phyloP scores from a whole-genome alignment of 1,284 basidiomycete species.

The Irpex sp. region DNA sequence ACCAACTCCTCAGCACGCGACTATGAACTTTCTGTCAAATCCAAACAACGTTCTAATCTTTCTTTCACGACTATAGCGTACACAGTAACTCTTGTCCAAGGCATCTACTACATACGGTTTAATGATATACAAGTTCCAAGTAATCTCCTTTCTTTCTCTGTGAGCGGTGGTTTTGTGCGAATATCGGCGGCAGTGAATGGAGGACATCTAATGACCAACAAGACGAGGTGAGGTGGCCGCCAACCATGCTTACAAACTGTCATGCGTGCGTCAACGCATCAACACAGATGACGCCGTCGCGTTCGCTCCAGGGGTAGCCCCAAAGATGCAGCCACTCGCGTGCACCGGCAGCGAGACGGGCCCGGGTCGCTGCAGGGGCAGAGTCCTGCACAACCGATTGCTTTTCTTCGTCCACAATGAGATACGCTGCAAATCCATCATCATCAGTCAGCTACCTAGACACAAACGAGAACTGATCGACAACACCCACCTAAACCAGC shows the following conservation, averaged over 20 bases:
- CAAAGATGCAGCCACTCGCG: slow-evolving; percentile 88
- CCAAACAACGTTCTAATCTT: not conserved
- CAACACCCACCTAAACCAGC: slow-evolving; percentile 67
- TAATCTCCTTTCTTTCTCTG: not conserved
- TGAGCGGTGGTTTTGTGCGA: not conserved
- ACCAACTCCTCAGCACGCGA: not conserved
- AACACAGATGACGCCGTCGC: slow-evolving; percentile 84
- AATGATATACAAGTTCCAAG: slow-evolving; percentile 2
- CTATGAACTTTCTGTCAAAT: not conserved
- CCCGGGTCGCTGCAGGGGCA: slow-evolving; percentile 74
- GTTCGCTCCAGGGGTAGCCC: slow-evolving; percentile 95
- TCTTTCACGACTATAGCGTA: not conserved
- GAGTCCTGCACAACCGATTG: slow-evolving; percentile 88
- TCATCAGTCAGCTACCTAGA: not conserved
- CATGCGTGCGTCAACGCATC: slow-evolving; percentile 72
- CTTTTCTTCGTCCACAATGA: slow-evolving; percentile 93
- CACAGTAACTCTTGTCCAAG: not conserved
- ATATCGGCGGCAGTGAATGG: not conserved
- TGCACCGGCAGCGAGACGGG: slow-evolving; percentile 77
- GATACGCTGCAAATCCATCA: slow-evolving; percentile 51
- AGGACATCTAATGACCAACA: too few relatives aligned
- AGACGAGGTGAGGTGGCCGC: not conserved
- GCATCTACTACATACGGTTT: slow-evolving; percentile 1
- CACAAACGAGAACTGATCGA: not conserved
- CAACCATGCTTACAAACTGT: slow-evolving; percentile 6